These are phyloP conservation scores for Phytophthora sp. DNA, from an alignment of 352 stramenopile genomes.

Conservation along the genomic window DNA sequence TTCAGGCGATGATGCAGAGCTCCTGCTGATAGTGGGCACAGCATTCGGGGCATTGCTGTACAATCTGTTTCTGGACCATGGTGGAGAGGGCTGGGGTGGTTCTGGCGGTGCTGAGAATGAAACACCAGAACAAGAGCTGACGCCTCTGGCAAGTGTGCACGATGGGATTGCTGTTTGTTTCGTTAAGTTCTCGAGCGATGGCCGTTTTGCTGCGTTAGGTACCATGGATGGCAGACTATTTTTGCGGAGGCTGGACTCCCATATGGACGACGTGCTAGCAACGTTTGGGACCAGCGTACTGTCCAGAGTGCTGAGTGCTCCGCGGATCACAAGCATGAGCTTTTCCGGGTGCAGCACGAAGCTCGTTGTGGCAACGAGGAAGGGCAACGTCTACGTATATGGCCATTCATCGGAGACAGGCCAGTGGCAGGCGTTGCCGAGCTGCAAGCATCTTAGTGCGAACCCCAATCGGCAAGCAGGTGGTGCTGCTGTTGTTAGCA, in stretches of 20 bases:
- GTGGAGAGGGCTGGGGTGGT: not conserved
- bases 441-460: conserved; percentile 34
- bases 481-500: conserved; percentile 14
- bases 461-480: conserved; percentile 52
- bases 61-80: conserved; percentile 22
- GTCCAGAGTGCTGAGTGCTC: conserved; percentile 49
- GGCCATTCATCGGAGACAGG: not conserved
- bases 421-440: conserved; percentile 37
- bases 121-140: not conserved
- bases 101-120: not conserved
- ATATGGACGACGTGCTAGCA: not conserved
- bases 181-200: conserved; percentile 48
- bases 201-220: conserved; percentile 40
- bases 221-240: conserved; percentile 64
- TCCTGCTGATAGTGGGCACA: conserved; percentile 41
- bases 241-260: conserved; percentile 31
- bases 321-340: conserved; percentile 59
- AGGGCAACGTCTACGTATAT: conserved; percentile 73
- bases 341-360: conserved; percentile 44
- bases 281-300: conserved; percentile 38
- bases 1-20: not conserved
- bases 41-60: conserved; percentile 46
- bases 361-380: conserved; percentile 57
- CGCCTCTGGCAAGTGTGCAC: conserved; percentile 26
- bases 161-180: conserved; percentile 45